A percentile compares a stretch with the other conserved stretches of the same genome.
Conservation (phyloP, 768 basidiomycete genomes). For the Suillus fuscotomentosus region DNA sequence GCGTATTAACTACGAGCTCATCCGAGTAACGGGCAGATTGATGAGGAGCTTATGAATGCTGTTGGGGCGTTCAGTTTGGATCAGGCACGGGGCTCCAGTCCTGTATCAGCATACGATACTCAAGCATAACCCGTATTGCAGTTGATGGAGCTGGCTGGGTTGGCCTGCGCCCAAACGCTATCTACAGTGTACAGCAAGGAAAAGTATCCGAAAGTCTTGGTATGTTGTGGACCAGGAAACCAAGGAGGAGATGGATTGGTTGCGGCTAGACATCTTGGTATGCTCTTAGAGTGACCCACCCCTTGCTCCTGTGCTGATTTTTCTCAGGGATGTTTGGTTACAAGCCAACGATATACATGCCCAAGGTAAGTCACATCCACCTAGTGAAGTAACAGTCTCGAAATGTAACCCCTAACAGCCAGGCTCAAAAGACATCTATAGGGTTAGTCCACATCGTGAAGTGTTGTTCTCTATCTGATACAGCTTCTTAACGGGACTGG, state of each 20-base stretch:
- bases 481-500: not conserved
- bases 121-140: slow-evolving; percentile 27
- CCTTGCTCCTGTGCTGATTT: not conserved
- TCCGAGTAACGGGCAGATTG: slow-evolving; percentile 57
- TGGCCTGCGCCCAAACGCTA: slow-evolving; percentile 89
- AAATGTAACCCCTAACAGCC: slow-evolving; percentile 46
- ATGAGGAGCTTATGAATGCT: slow-evolving; percentile 88
- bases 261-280: slow-evolving; percentile 91
- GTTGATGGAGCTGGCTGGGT: slow-evolving; percentile 96
- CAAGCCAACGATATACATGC: slow-evolving; percentile 85
- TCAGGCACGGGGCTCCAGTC: slow-evolving; percentile 50
- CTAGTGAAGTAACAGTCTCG: not conserved
- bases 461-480: not conserved
- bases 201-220: slow-evolving; percentile 75
- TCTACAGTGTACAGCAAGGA: slow-evolving; percentile 73
- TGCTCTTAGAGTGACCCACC: slow-evolving; percentile 16
- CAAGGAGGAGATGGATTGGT: slow-evolving; percentile 97
- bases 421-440: slow-evolving; percentile 90
- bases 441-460: slow-evolving; percentile 40
- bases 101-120: not conserved
- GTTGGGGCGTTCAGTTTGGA: slow-evolving; percentile 94
- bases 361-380: slow-evolving; percentile 58
- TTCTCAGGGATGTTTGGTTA: slow-evolving; percentile 87
- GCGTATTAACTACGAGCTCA: not conserved
- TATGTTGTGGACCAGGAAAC: slow-evolving; percentile 97